Percentiles rank a stretch among this genome's conserved stretches.
phyloP scores from a whole-genome alignment of 306 rosid genomes.

The Ormosia emarginata region DNA sequence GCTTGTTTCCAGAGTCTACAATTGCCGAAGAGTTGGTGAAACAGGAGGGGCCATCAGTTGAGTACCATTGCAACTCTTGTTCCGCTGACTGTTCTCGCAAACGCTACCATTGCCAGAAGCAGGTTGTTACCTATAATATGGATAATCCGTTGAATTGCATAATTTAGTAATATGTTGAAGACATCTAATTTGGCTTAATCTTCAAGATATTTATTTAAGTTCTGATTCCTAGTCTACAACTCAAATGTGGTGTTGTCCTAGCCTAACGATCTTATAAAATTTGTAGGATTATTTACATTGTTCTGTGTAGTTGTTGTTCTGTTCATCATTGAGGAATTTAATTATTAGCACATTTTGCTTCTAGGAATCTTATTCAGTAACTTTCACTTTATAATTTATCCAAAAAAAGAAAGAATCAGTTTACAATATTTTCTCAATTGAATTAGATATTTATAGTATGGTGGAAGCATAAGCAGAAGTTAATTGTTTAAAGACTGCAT shows the following conservation, averaged over 20 bases:
- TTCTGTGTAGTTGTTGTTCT: not conserved
- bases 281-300: not conserved
- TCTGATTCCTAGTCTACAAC: not conserved
- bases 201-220: not conserved
- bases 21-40: conserved; percentile 60
- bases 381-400: not conserved
- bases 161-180: not conserved
- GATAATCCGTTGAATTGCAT: not conserved
- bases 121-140: conserved; percentile 39
- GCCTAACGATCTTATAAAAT: not conserved
- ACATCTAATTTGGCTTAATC: not conserved
- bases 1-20: conserved; percentile 64
- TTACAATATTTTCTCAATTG: not conserved
- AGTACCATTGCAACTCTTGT: conserved; percentile 87
- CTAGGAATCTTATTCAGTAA: not conserved
- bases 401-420: not conserved
- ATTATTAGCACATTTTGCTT: not conserved
- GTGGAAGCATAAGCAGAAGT: not conserved
- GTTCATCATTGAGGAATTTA: not conserved
- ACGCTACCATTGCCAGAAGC: conserved; percentile 88
- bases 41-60: conserved; percentile 72
- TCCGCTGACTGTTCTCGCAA: conserved; percentile 82
- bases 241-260: not conserved
- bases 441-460: not conserved
- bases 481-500: not conserved